A percentile compares a stretch with the other conserved stretches of the same genome.
Conservation (phyloP, 352 stramenopile species). For the Globisporangium megalacanthum region DNA sequence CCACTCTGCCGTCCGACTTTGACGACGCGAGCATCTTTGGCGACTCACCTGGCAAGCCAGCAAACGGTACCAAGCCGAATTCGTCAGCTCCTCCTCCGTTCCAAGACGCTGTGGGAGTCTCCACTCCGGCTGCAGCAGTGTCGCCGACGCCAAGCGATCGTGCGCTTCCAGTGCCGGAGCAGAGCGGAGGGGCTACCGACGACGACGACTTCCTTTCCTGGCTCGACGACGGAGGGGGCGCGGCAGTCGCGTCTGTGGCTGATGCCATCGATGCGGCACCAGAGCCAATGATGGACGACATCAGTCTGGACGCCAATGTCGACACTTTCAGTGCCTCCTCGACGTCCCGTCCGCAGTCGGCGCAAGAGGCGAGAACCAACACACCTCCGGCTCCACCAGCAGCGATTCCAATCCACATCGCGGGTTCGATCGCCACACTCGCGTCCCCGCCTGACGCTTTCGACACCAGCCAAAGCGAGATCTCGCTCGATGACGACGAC, state of each 20-base stretch:
- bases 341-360: neutral
- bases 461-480: slow-evolving; percentile 5
- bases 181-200: slow-evolving; percentile 20
- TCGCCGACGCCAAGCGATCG: neutral
- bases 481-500: slow-evolving; percentile 37
- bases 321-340: neutral
- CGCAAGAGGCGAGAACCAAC: neutral
- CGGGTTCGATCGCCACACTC: neutral
- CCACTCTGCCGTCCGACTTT: slow-evolving; percentile 35
- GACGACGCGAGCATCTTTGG: slow-evolving; percentile 56
- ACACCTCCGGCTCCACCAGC: slow-evolving; percentile 6
- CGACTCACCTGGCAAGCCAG: slow-evolving; percentile 11
- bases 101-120: neutral
- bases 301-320: slow-evolving; percentile 6
- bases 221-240: slow-evolving; percentile 46
- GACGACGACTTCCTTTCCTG: slow-evolving; percentile 78
- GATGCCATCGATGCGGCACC: neutral
- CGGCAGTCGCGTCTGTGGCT: neutral
- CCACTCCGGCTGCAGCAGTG: neutral
- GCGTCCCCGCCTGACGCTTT: neutral
- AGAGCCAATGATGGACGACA: slow-evolving; percentile 11
- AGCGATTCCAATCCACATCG: slow-evolving; percentile 9
- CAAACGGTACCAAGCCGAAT: slow-evolving; percentile 1
- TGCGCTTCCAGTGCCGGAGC: slow-evolving; percentile 16
- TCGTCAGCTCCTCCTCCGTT: neutral